Percentiles rank a stretch among this genome's conserved stretches.
Conservation (phyloP, 352 stramenopile genomes). For the Phytophthora sp. region DNA sequence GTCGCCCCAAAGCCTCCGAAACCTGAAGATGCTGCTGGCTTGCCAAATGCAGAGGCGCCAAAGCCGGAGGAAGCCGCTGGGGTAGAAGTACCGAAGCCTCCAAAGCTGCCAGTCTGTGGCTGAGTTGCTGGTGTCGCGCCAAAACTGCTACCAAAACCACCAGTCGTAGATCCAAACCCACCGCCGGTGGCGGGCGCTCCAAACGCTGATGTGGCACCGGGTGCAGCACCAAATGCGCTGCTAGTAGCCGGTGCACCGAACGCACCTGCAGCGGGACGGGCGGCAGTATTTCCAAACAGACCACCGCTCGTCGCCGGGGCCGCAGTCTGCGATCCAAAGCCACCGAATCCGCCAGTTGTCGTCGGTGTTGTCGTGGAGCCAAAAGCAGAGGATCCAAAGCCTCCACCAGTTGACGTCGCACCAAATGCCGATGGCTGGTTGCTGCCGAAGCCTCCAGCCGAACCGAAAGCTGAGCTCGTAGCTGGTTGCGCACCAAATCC, state of each 20-base stretch:
- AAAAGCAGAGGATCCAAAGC: conserved; percentile 47
- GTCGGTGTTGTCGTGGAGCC: conserved; percentile 32
- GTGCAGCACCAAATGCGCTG: conserved; percentile 50
- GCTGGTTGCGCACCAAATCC: conserved; percentile 39
- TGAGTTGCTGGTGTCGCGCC: conserved; percentile 43
- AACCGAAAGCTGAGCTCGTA: conserved; percentile 52
- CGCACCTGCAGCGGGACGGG: conserved; percentile 21
- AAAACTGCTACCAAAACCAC: conserved; percentile 65
- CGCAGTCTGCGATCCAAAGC: conserved; percentile 57
- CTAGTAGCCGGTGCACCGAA: conserved; percentile 52
- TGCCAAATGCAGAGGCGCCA: conserved; percentile 53
- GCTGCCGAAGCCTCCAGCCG: conserved; percentile 42
- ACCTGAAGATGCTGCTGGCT: conserved; percentile 39
- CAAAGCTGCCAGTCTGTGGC: conserved; percentile 50
- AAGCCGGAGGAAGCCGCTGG: conserved; percentile 48
- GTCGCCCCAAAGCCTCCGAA: conserved; percentile 52
- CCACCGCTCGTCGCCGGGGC: conserved; percentile 35
- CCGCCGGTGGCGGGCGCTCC: conserved; percentile 35
- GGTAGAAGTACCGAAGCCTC: conserved; percentile 53
- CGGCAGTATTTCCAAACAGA: conserved; percentile 46
- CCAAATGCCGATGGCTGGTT: conserved; percentile 47
- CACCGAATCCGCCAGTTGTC: conserved; percentile 46
- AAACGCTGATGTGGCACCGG: conserved; percentile 45
- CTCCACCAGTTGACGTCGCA: conserved; percentile 35
- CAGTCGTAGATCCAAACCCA: conserved; percentile 49